Conservation (phyloP, 2,329 filamentous ascomycete species). For the Xylariaceae sp. region DNA sequence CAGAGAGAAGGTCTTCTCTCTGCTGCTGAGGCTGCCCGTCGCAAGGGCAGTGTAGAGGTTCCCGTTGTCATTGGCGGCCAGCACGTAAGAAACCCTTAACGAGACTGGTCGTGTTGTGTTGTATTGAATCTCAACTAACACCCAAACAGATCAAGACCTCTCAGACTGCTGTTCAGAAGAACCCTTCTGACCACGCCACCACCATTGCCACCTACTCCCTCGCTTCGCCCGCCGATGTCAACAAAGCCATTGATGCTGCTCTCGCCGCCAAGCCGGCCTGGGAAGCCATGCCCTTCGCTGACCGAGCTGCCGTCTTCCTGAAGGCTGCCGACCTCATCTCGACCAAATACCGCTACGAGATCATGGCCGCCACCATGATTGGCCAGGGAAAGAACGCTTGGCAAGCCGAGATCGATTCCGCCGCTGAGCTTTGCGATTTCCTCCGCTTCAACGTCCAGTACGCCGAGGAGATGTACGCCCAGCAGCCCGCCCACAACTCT, state of each 20-base stretch:
- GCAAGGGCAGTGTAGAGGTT: conserved; percentile 66
- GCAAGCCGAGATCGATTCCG: conserved; percentile 98
- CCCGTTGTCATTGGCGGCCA: conserved; percentile 81
- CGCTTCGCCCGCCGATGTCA: conserved; percentile 70
- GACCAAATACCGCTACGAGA: conserved; percentile 90
- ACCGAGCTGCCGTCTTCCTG: conserved; percentile 88
- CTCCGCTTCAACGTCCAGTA: conserved; percentile 92
- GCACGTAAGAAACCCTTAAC: conserved; percentile 48
- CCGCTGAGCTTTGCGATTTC: conserved; percentile 89
- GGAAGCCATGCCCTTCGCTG: conserved; percentile 81
- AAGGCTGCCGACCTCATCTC: conserved; percentile 90
- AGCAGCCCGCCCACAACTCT: conserved; percentile 80
- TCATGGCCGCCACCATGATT: conserved; percentile 94
- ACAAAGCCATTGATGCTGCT: conserved; percentile 74
- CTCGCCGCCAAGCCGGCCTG: conserved; percentile 81
- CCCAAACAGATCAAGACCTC: conserved; percentile 58
- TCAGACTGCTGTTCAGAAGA: conserved; percentile 63
- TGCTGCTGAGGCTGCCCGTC: conserved; percentile 65
- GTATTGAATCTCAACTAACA: conserved; percentile 15
- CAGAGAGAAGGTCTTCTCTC: conserved; percentile 72
- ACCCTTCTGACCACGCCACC: conserved; percentile 74
- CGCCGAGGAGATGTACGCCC: conserved; percentile 81
- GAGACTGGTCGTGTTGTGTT: background rate
- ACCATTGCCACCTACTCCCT: conserved; percentile 80
- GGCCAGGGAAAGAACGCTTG: conserved; percentile 98